phyloP scores from a whole-genome alignment of 495 filamentous ascomycete genomes.

The Penicillium silybi region DNA sequence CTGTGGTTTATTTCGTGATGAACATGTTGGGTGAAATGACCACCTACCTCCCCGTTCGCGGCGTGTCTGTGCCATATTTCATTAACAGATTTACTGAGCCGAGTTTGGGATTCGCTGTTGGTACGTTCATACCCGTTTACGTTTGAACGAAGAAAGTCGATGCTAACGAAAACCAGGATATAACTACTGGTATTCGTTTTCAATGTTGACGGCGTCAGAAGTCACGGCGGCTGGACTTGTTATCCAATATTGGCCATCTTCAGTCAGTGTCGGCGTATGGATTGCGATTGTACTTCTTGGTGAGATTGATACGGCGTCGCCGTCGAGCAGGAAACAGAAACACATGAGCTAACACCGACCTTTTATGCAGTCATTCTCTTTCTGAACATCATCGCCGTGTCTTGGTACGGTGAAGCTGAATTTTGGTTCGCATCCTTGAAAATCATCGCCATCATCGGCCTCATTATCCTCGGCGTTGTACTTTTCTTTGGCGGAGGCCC shows the following conservation, averaged over 20 bases:
- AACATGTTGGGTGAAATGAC: conserved; percentile 64
- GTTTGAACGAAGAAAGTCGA: neutral
- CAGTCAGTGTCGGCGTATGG: conserved; percentile 52
- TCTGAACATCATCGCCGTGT: conserved; percentile 65
- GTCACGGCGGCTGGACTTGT: conserved; percentile 65
- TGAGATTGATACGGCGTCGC: conserved; percentile 9
- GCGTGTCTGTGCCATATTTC: conserved; percentile 67
- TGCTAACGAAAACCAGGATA: conserved; percentile 36
- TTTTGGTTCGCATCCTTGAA: conserved; percentile 65
- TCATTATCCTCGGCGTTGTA: conserved; percentile 63
- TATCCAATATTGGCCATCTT: conserved; percentile 64
- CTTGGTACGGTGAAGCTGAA: conserved; percentile 68
- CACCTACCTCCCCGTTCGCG: conserved; percentile 69
- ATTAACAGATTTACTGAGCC: conserved; percentile 65
- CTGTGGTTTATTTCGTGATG: conserved; percentile 50
- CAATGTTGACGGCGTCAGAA: conserved; percentile 62
- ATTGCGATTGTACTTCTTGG: conserved; percentile 66
- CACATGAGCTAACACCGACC: neutral
- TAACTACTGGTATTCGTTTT: conserved; percentile 51
- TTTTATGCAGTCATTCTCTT: conserved; percentile 48
- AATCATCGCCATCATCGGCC: conserved; percentile 54
- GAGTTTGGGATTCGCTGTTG: conserved; percentile 68
- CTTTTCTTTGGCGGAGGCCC: conserved; percentile 51
- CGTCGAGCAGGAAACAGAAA: neutral
- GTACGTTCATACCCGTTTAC: conserved; percentile 15